Percentiles rank a stretch among this genome's conserved stretches.
These are phyloP conservation scores for Hymenoscyphus fraxineus DNA, from an alignment of 2,329 filamentous ascomycete species.

Conservation along the genomic window DNA sequence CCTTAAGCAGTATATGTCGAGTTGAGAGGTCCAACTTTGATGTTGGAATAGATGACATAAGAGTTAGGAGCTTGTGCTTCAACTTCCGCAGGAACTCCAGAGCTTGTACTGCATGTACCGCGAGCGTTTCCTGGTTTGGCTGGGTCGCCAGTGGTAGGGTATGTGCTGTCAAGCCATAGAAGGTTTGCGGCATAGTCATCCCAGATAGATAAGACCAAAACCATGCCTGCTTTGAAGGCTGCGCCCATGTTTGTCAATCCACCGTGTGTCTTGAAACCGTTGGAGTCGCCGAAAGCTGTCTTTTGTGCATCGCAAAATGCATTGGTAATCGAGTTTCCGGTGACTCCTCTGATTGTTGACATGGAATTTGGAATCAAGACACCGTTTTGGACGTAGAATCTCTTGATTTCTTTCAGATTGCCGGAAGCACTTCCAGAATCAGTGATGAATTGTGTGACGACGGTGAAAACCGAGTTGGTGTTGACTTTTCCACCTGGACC, in stretches of 20 bases:
- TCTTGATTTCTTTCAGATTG: constrained; percentile 48
- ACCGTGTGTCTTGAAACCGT: constrained; percentile 51
- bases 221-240: constrained; percentile 46
- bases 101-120: constrained; percentile 50
- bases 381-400: constrained; percentile 53
- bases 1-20: constrained; percentile 23
- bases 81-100: constrained; percentile 49
- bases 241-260: constrained; percentile 52
- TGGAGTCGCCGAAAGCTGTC: constrained; percentile 48
- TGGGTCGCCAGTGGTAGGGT: constrained; percentile 47
- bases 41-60: constrained; percentile 36
- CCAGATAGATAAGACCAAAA: constrained; percentile 60
- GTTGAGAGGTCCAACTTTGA: constrained; percentile 31
- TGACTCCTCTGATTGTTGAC: constrained; percentile 43
- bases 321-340: constrained; percentile 50
- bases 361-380: constrained; percentile 47
- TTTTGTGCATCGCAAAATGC: constrained; percentile 54
- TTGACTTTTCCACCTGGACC: constrained; percentile 50
- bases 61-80: constrained; percentile 45
- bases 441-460: constrained; percentile 58
- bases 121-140: constrained; percentile 47
- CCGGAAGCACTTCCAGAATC: constrained; percentile 44
- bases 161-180: constrained; percentile 67
- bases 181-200: constrained; percentile 58
- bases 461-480: constrained; percentile 49